Evolutionary conservation across 495 filamentous ascomycete species (phyloP), one percentile per base, ranked within the genome.

Genomic region (Trichoderma erinaceum): DNA sequence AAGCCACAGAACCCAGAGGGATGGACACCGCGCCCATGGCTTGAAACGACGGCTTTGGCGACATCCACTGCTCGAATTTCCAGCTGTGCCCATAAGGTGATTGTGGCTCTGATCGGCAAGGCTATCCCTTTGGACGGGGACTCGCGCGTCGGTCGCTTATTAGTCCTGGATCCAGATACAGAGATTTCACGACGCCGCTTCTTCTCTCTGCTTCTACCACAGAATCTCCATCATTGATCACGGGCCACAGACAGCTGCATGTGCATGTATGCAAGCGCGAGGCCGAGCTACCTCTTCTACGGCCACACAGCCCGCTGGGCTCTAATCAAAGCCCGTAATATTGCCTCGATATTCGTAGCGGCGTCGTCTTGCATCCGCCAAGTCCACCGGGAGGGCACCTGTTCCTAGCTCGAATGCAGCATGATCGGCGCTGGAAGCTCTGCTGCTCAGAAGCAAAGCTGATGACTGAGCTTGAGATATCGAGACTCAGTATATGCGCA

Each of bases 81-180:
- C 15, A 25, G 27, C 27, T 61, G 25, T 23, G 18, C 48, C 15
- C 21, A 27, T 61, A 61, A 25, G 23, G 56, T 61, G 56, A 61
- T 61, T 61, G 56, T 61, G 56, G 56, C 56, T 61, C 56, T 29
- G 56, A 61, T 61, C 56, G 56, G 25, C 56, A 61, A 32, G 56
- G 25, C 25, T 61, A 32, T 61, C 56, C 25, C 27, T 25, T 32
- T 29, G 27, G 56, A 61, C 25, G 56, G 5, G 4, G 10, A 35
- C 56, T 56, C 16, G 21, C n/a, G 16, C 3, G 3, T 23, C 18
- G 44, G 6, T 48, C 10, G 50, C 27, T 6, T 23, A 35, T 29
- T 61, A 61, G 56, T 25, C 10, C 13, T 8, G 27, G 10, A 61
- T 48, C n/a, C n/a, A 18, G 10, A n/a, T 48, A 12, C 11, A 16